Base-by-base conservation (phyloP, 2,329 filamentous ascomycete genomes). In the Paracorniculantispora psalliotae region DNA sequence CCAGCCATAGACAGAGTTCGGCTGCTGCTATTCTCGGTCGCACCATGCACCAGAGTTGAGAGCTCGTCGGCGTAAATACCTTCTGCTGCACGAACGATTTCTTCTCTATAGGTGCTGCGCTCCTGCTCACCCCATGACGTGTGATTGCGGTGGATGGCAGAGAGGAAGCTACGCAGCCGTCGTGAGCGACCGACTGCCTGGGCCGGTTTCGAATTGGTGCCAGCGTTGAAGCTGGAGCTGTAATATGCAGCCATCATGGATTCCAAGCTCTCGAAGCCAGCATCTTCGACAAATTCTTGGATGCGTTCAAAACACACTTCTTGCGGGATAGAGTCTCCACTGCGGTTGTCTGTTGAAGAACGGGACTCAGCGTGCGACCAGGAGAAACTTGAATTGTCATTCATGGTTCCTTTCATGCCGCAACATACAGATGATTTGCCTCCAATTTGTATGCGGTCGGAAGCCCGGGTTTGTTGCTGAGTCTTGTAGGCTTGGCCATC, bases 81-180 rank as follows among this genome's bases (percentile, higher is more conserved):
- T 17, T 61, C 59, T 2, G 59, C 59, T 4, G 59, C 59, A 9
- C 59, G 59, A 9, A 37, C 57, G 7, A 61, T 49, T 26, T 61
- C 59, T 62, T 43, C 62, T 30, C 30, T 49, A n/a, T 61, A 61
- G 7, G 50, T 43, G 6, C 19, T 41, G 25, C 52, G 57, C 46
- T 61, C 63, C 46, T 46, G 49, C 17, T 46, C 59, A 41, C 55
- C 55, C 55, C 55, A 57, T 50, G 50, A 44, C 5, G 43, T 23
- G 13, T 59, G 57, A 43, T 25, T 59, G 21, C 50, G 57, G 37
- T 59, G 50, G 2, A 59, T 54, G 2, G 43, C 57, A 4, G 50
- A 59, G 7, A 55, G 50, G 28, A 48, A 59, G n/a, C 49, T 17
- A 21, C 57, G 50, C n/a, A 57, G 46, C 3, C 55, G 33, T 17